Base-by-base conservation (phyloP, 495 filamentous ascomycete species). In the Zalerion maritima region DNA sequence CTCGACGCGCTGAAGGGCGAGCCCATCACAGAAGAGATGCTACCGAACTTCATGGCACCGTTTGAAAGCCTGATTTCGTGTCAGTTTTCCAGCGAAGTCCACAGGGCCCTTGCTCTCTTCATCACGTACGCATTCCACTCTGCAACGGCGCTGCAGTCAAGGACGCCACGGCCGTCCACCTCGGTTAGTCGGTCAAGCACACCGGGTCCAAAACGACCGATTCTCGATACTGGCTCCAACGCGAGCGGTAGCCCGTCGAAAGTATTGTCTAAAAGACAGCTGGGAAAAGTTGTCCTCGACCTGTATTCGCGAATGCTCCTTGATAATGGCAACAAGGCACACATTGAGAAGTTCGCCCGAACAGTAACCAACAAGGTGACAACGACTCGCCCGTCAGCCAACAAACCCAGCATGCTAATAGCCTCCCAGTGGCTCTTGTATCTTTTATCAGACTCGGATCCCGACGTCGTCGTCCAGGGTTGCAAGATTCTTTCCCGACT, bases 321-420 rank as follows among this genome's bases (percentile, higher is more conserved):
- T 41, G 71, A 79, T 29, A 69, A 72, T 38, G 59, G 61, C 21
- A 80, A 76, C 36, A 50, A 58, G 9, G 53, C 45, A n/a, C 75
- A 75, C 20, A 73, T 94, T 29, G 71, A 71, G 43, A 87, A 81
- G 42, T 97, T 97, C 57, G 83, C 87, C 10, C 82, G 76, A 55
- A 89, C 85, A 2, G 87, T 96, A 3, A 94, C 91, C 16, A 92
- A 87, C 39, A 96, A 92, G 73, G 85, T 89, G 62, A 45, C 69
- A 57, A 31, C 35, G 28, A 6, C 7, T 12, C 17, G 29, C 40
- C 21, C 18, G 29, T 34, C 32, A 37, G 31, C 40, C 28, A 29
- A 28, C 21, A 32, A 20, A 36, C 14, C 28, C 26, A 43, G 37
- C 27, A 40, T 52, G 42, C 60, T 69, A 49, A 69, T 47, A 30